phyloP scores from a whole-genome alignment of 2,329 filamentous ascomycete species.

The Colletotrichum graminicola region DNA sequence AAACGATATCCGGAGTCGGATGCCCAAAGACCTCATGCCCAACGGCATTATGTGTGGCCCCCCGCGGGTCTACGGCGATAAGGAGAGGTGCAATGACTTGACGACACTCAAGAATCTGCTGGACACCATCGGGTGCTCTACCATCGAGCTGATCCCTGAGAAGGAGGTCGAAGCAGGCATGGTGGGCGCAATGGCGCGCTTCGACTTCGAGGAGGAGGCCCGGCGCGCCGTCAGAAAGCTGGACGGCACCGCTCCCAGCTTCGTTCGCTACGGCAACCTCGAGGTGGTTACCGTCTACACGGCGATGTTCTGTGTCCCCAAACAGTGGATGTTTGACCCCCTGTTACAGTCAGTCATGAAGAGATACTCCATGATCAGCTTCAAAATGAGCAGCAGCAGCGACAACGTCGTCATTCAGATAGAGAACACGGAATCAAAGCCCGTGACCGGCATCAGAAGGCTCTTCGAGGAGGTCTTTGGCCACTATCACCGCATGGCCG shows the following conservation, averaged over 20 bases:
- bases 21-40: not conserved
- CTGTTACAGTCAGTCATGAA: too few species aligned
- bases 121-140: not conserved
- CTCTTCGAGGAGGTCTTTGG: too few species aligned
- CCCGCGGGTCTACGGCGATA: not conserved
- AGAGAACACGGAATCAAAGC: too few species aligned
- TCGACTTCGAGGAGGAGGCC: not conserved
- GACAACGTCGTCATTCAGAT: accelerated
- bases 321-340: not conserved
- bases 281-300: not conserved
- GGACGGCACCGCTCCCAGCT: not conserved
- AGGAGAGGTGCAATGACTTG: not conserved
- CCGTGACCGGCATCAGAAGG: not conserved
- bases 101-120: not conserved
- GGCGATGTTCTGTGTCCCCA: not conserved
- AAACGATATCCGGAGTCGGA: not conserved
- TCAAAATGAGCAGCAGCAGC: too few species aligned
- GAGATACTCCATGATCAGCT: too few species aligned
- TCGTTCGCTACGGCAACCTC: not conserved
- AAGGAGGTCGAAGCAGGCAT: not conserved
- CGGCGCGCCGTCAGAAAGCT: not conserved
- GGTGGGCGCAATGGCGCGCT: not conserved
- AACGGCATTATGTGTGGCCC: too few species aligned
- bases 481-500: accelerated
- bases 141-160: not conserved